Evolutionary conservation across 2,329 filamentous ascomycete genomes (phyloP).

Genomic region (Colletotrichum aenigma): DNA sequence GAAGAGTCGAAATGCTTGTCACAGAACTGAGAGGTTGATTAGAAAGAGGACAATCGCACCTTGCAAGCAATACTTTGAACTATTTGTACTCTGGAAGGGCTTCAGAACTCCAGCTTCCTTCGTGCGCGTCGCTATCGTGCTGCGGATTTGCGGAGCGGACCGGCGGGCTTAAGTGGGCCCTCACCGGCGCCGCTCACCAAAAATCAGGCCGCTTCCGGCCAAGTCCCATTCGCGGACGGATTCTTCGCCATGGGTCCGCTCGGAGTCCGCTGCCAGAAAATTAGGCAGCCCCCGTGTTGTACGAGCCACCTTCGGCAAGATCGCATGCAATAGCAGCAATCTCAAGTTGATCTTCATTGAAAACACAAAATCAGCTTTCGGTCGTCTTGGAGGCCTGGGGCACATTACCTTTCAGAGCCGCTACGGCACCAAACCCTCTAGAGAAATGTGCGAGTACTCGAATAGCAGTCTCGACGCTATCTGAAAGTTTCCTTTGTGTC

Average conservation of each 20-base stretch:
- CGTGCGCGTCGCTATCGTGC: background rate
- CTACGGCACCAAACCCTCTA: background rate
- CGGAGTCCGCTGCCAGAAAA: background rate
- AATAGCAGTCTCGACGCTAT: background rate
- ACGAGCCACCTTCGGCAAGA: background rate
- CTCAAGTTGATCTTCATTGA: background rate
- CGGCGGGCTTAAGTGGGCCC: background rate
- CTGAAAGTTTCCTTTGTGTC: background rate
- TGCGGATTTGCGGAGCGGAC: background rate
- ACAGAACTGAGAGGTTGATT: background rate
- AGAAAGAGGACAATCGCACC: too few relatives aligned
- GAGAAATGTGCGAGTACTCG: background rate
- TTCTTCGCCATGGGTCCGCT: background rate
- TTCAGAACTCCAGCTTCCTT: too few relatives aligned
- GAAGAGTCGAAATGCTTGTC: background rate
- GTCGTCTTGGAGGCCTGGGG: background rate
- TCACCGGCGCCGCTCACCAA: background rate
- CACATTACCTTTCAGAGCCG: background rate
- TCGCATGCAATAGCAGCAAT: background rate
- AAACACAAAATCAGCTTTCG: background rate
- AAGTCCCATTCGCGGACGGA: background rate
- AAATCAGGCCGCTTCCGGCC: background rate
- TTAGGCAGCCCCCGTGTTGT: background rate
- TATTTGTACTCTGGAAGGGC: background rate
- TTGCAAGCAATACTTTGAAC: too few relatives aligned